Conservation (phyloP, 192 early-diverging fungal genomes). For the Podila minutissima region DNA sequence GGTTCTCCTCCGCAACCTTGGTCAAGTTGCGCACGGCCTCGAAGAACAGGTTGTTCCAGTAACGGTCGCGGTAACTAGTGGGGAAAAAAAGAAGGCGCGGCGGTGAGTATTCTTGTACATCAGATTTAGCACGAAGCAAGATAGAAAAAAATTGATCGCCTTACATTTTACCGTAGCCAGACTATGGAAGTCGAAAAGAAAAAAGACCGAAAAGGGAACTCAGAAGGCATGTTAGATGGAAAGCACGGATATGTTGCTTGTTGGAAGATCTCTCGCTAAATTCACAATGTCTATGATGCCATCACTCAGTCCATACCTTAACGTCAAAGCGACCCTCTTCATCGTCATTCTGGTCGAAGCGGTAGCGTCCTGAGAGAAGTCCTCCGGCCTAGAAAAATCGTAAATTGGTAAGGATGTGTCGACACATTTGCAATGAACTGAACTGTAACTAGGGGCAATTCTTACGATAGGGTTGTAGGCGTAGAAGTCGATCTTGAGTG, state of each 20-base stretch:
- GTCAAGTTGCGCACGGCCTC: constrained; percentile 58
- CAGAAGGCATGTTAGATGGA: neutral
- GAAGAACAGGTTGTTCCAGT: constrained; percentile 62
- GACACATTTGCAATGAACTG: neutral
- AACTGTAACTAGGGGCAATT: no score
- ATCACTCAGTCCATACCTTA: constrained; percentile 3
- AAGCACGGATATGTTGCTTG: neutral
- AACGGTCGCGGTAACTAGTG: constrained; percentile 54
- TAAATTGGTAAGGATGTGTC: neutral
- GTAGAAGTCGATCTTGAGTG: constrained; percentile 68
- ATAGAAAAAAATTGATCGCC: neutral
- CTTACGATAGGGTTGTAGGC: constrained; percentile 69
- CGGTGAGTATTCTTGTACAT: neutral
- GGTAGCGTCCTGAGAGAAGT: constrained; percentile 27
- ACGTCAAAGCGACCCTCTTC: constrained; percentile 21
- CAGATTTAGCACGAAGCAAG: neutral
- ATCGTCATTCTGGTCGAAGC: constrained; percentile 12
- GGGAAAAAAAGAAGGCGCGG: neutral
- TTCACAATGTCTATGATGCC: neutral
- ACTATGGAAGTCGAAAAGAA: neutral
- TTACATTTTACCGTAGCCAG: constrained; percentile 28
- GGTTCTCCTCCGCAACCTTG: constrained; percentile 16
- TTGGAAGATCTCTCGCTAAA: neutral
- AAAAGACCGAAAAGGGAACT: neutral
- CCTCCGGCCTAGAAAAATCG: constrained; percentile 29